Evolutionary conservation across 352 stramenopile species (phyloP).

Genomic region (Globisporangium abappressorium): DNA sequence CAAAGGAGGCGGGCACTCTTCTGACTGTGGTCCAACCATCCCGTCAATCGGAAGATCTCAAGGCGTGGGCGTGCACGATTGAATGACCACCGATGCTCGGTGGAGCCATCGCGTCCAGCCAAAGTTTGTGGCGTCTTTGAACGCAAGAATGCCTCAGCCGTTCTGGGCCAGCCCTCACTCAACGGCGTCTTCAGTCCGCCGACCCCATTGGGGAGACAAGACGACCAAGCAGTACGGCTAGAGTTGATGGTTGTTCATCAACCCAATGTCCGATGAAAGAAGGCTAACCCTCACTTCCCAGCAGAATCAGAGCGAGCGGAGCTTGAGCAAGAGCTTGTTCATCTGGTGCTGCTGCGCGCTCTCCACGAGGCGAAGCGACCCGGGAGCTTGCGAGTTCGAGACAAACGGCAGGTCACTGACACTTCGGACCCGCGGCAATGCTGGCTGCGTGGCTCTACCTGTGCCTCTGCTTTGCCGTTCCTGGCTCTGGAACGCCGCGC

Average conservation of each 20-base stretch:
- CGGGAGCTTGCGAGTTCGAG: background rate
- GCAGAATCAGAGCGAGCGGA: constrained; percentile 28
- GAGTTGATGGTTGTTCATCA: background rate
- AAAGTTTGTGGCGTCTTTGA: too few relatives aligned
- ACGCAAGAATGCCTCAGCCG: too few relatives aligned
- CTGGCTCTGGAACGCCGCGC: constrained; percentile 21
- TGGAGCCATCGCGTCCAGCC: too few relatives aligned
- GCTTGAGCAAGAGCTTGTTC: constrained; percentile 38
- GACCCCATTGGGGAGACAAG: too few relatives aligned
- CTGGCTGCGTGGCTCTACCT: background rate
- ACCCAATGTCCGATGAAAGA: background rate
- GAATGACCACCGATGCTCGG: too few relatives aligned
- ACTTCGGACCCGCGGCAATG: background rate
- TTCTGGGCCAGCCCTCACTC: too few relatives aligned
- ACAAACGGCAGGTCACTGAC: background rate
- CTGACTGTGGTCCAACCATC: too few relatives aligned
- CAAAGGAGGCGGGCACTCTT: too few relatives aligned
- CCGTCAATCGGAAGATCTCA: too few relatives aligned
- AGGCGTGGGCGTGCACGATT: too few relatives aligned
- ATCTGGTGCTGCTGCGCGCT: constrained; percentile 47
- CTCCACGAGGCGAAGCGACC: constrained; percentile 35
- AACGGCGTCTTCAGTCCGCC: too few relatives aligned
- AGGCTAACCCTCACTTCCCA: background rate
- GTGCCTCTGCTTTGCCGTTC: background rate
- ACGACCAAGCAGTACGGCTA: too few relatives aligned